A percentile compares a stretch with the other conserved stretches of the same genome.
Conservation (phyloP, 1,139 yeast species). For the Blastobotrys apis region DNA sequence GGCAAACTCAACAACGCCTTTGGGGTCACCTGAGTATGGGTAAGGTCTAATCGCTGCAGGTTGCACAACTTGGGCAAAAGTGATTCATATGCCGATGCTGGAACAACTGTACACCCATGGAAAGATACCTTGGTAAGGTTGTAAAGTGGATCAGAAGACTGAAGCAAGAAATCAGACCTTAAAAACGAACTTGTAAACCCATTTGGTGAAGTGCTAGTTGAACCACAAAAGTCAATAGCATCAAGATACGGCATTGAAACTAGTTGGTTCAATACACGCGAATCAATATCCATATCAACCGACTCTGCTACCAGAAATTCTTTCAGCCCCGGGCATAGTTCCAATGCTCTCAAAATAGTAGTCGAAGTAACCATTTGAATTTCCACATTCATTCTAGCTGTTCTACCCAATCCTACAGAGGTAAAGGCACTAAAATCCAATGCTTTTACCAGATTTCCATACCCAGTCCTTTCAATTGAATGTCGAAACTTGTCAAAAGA, state of each 20-base stretch:
- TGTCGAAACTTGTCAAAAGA: slow-evolving; percentile 68
- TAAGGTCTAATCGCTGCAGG: slow-evolving; percentile 67
- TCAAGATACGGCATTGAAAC: slow-evolving; percentile 57
- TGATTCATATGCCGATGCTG: slow-evolving; percentile 51
- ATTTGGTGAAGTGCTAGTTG: slow-evolving; percentile 57
- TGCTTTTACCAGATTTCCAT: slow-evolving; percentile 68
- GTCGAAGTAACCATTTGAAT: slow-evolving; percentile 82
- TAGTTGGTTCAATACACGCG: slow-evolving; percentile 53
- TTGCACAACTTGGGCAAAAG: slow-evolving; percentile 56
- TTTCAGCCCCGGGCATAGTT: slow-evolving; percentile 57
- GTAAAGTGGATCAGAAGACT: slow-evolving; percentile 23
- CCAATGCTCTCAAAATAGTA: slow-evolving; percentile 61
- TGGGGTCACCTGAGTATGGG: slow-evolving; percentile 74
- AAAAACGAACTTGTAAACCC: slow-evolving; percentile 46
- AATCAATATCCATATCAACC: slow-evolving; percentile 78
- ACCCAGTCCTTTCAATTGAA: slow-evolving; percentile 48
- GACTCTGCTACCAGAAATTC: slow-evolving; percentile 84
- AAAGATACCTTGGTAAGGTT: slow-evolving; percentile 58
- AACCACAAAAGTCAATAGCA: slow-evolving; percentile 85
- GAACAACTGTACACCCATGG: slow-evolving; percentile 83
- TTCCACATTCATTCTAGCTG: slow-evolving; percentile 84
- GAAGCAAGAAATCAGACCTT: slow-evolving; percentile 18
- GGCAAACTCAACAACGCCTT: slow-evolving; percentile 50
- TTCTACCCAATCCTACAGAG: slow-evolving; percentile 83
- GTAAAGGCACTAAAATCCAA: slow-evolving; percentile 88